phyloP scores from a whole-genome alignment of 257 asterid species.

The Nemophila menziesii region DNA sequence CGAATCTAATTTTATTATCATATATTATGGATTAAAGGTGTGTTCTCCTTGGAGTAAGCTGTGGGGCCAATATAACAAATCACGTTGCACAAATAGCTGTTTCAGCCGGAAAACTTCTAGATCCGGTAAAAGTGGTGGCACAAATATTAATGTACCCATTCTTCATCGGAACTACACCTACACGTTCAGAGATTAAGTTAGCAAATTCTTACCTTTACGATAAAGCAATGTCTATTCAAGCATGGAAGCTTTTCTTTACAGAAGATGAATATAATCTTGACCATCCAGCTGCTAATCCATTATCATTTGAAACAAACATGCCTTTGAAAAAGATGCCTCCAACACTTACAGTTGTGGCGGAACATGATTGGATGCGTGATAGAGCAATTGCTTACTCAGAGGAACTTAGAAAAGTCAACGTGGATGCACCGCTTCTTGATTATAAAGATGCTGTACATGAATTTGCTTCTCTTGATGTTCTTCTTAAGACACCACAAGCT shows the following conservation, averaged over 20 bases:
- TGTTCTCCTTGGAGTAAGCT: slow-evolving; percentile 78
- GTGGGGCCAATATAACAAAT: slow-evolving; percentile 75
- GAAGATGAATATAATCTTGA: slow-evolving; percentile 44
- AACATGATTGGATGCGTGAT: slow-evolving; percentile 84
- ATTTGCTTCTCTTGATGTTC: slow-evolving; percentile 62
- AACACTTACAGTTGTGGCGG: slow-evolving; percentile 67
- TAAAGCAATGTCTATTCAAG: slow-evolving; percentile 46
- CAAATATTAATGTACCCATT: slow-evolving; percentile 81
- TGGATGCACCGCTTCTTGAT: slow-evolving; percentile 72
- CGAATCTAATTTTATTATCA: too few relatives aligned
- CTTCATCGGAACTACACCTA: slow-evolving; percentile 58
- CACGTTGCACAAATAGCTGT: slow-evolving; percentile 43
- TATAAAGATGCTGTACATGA: slow-evolving; percentile 75
- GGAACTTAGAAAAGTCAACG: slow-evolving; percentile 71
- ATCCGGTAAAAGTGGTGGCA: slow-evolving; percentile 71
- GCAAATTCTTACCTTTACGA: slow-evolving; percentile 64
- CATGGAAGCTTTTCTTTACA: slow-evolving; percentile 73
- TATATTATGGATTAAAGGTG: too few relatives aligned
- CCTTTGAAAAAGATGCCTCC: slow-evolving; percentile 70
- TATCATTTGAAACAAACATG: slow-evolving; percentile 20
- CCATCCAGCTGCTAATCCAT: slow-evolving; percentile 74
- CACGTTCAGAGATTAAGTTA: slow-evolving; percentile 47
- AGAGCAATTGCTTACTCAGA: slow-evolving; percentile 70
- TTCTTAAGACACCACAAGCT: slow-evolving; percentile 60
- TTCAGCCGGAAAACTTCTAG: slow-evolving; percentile 42